Evolutionary conservation across 345 rosid species (phyloP).

Genomic region (Citrus maxima): DNA sequence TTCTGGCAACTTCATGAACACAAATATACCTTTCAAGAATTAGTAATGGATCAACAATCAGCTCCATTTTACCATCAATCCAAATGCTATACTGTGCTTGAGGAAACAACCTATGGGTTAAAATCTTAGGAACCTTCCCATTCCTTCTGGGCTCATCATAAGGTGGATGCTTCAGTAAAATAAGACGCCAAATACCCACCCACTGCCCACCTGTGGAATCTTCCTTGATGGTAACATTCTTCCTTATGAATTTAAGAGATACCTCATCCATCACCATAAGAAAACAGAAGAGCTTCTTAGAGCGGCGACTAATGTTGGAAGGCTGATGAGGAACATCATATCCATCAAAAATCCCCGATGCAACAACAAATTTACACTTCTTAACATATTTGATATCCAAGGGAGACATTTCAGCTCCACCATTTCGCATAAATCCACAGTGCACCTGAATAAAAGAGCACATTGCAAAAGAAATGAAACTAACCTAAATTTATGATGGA

Average conservation of each 20-base stretch:
- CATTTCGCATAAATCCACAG: constrained; percentile 80
- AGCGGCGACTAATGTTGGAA: constrained; percentile 67
- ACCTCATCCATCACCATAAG: constrained; percentile 88
- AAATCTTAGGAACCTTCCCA: constrained; percentile 92
- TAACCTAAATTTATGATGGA: neutral
- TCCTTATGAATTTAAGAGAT: constrained; percentile 58
- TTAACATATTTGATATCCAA: constrained; percentile 57
- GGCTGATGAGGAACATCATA: constrained; percentile 94
- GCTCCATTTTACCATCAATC: constrained; percentile 99
- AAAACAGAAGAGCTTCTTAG: constrained; percentile 83
- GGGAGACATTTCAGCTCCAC: constrained; percentile 86
- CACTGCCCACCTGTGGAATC: constrained; percentile 73
- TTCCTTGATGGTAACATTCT: constrained; percentile 59
- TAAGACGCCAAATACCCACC: constrained; percentile 95
- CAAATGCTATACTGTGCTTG: constrained; percentile 92
- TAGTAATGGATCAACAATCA: constrained; percentile 81
- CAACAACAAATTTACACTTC: constrained; percentile 86
- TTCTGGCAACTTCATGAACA: neutral
- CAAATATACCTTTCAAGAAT: constrained; percentile 77
- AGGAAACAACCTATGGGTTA: constrained; percentile 97
- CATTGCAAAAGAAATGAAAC: constrained; percentile 1
- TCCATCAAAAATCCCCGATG: constrained; percentile 92
- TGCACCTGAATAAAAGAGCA: constrained; percentile 51
- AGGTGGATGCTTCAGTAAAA: constrained; percentile 77
- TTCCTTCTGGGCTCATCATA: constrained; percentile 97